Evolutionary conservation across 2,329 filamentous ascomycete genomes (phyloP).

Genomic region (Saccharata proteae): DNA sequence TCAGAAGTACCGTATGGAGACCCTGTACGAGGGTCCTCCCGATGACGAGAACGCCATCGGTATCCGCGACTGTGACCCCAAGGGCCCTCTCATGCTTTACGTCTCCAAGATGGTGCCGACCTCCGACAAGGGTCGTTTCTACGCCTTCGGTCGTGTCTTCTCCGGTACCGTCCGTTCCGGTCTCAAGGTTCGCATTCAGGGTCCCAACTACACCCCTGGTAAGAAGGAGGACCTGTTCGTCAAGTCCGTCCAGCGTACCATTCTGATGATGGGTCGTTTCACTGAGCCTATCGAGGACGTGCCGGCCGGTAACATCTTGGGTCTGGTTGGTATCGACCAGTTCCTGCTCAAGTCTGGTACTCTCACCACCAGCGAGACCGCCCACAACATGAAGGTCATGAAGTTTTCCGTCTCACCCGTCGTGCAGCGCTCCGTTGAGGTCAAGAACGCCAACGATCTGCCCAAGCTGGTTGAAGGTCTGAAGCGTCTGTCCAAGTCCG

Average conservation of each 20-base stretch:
- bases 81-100: constrained; percentile 99
- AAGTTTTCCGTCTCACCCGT: constrained; percentile 99
- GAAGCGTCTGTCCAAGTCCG: constrained; percentile 99
- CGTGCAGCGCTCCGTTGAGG: constrained; percentile 95
- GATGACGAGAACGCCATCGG: constrained; percentile 89
- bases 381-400: constrained; percentile 99
- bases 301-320: constrained; percentile 98
- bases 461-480: constrained; percentile 99
- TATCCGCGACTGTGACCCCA: constrained; percentile 97
- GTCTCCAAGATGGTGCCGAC: constrained; percentile 99
- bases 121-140: constrained; percentile 99
- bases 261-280: constrained; percentile 99
- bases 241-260: constrained; percentile 99
- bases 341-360: constrained; percentile 99
- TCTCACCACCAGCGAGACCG: constrained; percentile 89
- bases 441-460: constrained; percentile 99
- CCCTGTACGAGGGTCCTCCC: constrained; percentile 91
- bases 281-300: constrained; percentile 98
- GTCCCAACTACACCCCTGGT: constrained; percentile 94
- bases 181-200: constrained; percentile 99
- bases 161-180: constrained; percentile 94
- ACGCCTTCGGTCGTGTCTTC: constrained; percentile 99
- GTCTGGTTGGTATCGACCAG: constrained; percentile 98
- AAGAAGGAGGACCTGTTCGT: constrained; percentile 99
- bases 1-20: constrained; percentile 96